Percentiles rank a stretch among this genome's conserved stretches.
Evolutionary conservation across 139 green algal genomes (phyloP).

Genomic region (Astrephomene gubernaculifera): DNA sequence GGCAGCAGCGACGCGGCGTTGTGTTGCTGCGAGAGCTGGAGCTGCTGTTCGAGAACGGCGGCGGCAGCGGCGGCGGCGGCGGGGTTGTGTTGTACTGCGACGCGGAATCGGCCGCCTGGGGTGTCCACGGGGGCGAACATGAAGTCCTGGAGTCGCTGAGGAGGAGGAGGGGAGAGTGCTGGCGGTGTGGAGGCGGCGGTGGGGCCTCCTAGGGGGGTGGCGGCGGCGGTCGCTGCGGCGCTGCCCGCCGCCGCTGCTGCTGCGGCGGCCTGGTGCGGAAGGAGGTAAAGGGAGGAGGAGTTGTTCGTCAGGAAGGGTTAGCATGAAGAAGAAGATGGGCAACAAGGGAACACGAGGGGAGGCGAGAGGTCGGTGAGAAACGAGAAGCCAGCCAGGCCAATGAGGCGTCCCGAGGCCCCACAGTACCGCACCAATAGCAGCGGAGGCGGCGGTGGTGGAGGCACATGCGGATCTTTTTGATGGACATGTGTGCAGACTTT

Average conservation of each 20-base stretch:
- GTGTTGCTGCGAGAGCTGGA: slow-evolving; percentile 53
- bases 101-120: slow-evolving; percentile 58
- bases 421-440: too few species aligned
- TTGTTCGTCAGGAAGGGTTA: neutral
- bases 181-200: neutral
- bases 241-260: neutral
- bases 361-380: neutral
- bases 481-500: too few species aligned
- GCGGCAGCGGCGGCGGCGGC: slow-evolving; percentile 45
- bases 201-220: neutral
- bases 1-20: slow-evolving; percentile 5
- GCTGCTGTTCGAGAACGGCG: neutral
- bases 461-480: too few species aligned
- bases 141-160: slow-evolving; percentile 46
- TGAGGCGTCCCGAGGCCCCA: too few species aligned
- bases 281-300: neutral
- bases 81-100: slow-evolving; percentile 69
- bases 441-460: too few species aligned
- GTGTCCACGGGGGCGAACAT: slow-evolving; percentile 75
- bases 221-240: neutral
- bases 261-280: neutral
- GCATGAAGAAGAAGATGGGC: neutral
- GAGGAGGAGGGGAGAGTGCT: too few species aligned
- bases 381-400: too few species aligned
- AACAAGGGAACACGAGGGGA: neutral